These are phyloP conservation scores for Penicillium sclerotigenum DNA, from an alignment of 2,329 filamentous ascomycete species.

Conservation along the genomic window DNA sequence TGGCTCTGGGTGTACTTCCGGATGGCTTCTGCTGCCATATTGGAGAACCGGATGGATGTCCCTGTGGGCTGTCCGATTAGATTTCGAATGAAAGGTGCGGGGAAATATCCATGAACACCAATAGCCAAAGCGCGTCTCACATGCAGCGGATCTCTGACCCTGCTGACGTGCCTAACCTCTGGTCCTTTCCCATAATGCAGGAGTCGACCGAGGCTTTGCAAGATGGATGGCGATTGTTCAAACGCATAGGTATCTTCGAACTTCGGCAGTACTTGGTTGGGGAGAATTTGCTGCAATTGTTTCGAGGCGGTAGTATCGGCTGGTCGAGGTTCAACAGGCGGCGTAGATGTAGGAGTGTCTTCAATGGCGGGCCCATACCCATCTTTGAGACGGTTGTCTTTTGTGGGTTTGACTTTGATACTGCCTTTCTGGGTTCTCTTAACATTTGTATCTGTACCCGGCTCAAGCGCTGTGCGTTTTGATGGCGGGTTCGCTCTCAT, in stretches of 20 bases:
- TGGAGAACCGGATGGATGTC: slow-evolving; percentile 90
- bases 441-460: slow-evolving; percentile 22
- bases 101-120: slow-evolving; percentile 91
- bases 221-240: slow-evolving; percentile 57
- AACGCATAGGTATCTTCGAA: slow-evolving; percentile 48
- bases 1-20: slow-evolving; percentile 74
- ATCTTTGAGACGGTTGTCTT: slow-evolving; percentile 26
- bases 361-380: slow-evolving; percentile 17
- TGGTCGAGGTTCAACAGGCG: slow-evolving; percentile 25
- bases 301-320: slow-evolving; percentile 34
- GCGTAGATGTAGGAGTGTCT: slow-evolving; percentile 14
- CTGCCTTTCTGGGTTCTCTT: slow-evolving; percentile 30
- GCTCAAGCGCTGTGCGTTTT: slow-evolving; percentile 17
- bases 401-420: slow-evolving; percentile 29
- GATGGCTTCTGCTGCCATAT: slow-evolving; percentile 79
- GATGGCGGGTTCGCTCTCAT: slow-evolving; percentile 18
- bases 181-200: slow-evolving; percentile 54
- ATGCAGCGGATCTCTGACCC: slow-evolving; percentile 64
- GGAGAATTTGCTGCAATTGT: slow-evolving; percentile 35
- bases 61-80: slow-evolving; percentile 94
- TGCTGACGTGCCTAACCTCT: slow-evolving; percentile 67
- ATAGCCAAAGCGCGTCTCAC: slow-evolving; percentile 88
- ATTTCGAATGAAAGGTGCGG: slow-evolving; percentile 78
- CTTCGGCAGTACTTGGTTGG: slow-evolving; percentile 49
- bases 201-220: slow-evolving; percentile 53